phyloP scores from a whole-genome alignment of 2,329 filamentous ascomycete species.

The Ploettnerulaceae sp. region DNA sequence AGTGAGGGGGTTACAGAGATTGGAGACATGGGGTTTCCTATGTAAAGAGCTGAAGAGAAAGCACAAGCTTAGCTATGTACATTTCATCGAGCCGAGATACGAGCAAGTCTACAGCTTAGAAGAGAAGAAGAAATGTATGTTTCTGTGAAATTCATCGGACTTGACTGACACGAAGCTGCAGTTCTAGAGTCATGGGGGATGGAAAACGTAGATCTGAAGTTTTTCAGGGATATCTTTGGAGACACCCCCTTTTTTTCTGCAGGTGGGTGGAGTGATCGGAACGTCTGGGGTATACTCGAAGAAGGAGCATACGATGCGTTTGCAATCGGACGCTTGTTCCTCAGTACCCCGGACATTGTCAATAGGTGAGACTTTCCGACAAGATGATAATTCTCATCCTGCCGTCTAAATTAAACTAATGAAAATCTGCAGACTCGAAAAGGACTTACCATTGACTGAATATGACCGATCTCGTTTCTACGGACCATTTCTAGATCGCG shows the following conservation, averaged over 20 bases:
- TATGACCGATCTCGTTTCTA: constrained; percentile 45
- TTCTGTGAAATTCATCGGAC: not conserved
- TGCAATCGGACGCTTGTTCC: constrained; percentile 44
- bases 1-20: constrained; percentile 43
- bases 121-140: constrained; percentile 42
- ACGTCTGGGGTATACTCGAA: constrained; percentile 46
- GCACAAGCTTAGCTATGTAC: constrained; percentile 53
- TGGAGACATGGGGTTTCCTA: constrained; percentile 49
- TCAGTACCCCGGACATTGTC: constrained; percentile 46
- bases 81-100: constrained; percentile 49
- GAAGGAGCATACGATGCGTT: constrained; percentile 44
- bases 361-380: constrained; percentile 24
- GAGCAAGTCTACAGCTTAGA: constrained; percentile 46
- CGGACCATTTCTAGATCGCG: constrained; percentile 36
- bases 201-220: constrained; percentile 40
- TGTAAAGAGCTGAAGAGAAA: constrained; percentile 44
- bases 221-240: constrained; percentile 48
- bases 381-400: not conserved
- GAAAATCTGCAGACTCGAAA: constrained; percentile 34
- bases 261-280: constrained; percentile 49
- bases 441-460: constrained; percentile 36
- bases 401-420: not conserved
- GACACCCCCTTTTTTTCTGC: constrained; percentile 51
- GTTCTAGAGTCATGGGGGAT: constrained; percentile 45
- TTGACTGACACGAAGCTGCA: constrained; percentile 5